Evolutionary conservation across 2,329 filamentous ascomycete genomes (phyloP).

Genomic region (Fusarium xyrophilum): DNA sequence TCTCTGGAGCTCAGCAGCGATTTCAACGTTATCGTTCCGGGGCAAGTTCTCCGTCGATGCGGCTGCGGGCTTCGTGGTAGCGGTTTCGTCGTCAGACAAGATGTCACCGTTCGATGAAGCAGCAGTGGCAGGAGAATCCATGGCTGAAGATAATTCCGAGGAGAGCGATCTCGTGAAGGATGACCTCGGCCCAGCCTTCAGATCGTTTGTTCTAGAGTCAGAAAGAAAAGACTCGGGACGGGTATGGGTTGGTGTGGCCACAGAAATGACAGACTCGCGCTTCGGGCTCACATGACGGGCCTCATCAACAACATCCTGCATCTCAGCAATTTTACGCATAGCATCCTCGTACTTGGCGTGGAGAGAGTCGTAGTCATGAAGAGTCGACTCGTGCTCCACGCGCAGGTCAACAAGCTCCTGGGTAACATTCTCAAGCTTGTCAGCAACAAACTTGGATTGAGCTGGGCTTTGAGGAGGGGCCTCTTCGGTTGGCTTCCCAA

Average conservation of each 20-base stretch:
- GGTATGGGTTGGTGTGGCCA: conserved; percentile 56
- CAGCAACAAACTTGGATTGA: conserved; percentile 84
- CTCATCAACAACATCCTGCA: conserved; percentile 87
- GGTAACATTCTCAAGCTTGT: conserved; percentile 90
- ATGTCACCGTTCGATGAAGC: conserved; percentile 67
- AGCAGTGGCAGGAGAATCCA: conserved; percentile 73
- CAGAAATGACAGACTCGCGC: conserved; percentile 64
- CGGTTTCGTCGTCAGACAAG: conserved; percentile 50
- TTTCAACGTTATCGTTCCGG: conserved; percentile 50
- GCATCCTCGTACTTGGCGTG: conserved; percentile 91
- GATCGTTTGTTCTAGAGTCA: conserved; percentile 72
- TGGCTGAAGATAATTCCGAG: conserved; percentile 88
- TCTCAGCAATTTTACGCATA: conserved; percentile 78
- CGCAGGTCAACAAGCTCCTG: conserved; percentile 91
- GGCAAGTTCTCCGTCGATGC: conserved; percentile 50
- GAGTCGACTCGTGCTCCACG: conserved; percentile 84
- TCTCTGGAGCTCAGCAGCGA: conserved; percentile 71
- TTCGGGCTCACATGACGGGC: conserved; percentile 67
- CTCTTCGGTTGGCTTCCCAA: conserved; percentile 23
- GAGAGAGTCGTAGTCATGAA: conserved; percentile 81
- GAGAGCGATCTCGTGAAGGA: conserved; percentile 86
- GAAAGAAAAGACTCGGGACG: conserved; percentile 86
- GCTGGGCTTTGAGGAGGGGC: conserved; percentile 69
- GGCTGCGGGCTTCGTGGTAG: conserved; percentile 53
- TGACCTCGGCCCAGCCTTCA: conserved; percentile 70